Evolutionary conservation across 306 rosid genomes (phyloP).

Genomic region (Delonix regia): DNA sequence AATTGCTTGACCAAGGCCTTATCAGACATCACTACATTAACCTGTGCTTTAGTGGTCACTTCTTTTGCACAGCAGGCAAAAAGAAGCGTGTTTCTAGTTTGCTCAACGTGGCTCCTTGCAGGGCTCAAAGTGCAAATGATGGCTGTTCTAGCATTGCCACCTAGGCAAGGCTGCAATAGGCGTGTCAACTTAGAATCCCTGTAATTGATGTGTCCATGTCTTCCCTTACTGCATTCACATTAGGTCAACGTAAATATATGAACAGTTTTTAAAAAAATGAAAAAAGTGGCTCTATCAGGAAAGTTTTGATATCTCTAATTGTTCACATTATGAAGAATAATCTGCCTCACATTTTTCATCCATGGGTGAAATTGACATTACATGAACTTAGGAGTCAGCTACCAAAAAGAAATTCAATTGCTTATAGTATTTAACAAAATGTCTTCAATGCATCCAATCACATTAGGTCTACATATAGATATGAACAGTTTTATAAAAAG

Average conservation of each 20-base stretch:
- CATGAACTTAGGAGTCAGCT: slow-evolving; percentile 3
- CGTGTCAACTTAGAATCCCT: slow-evolving; percentile 98
- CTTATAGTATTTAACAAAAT: slow-evolving; percentile 1
- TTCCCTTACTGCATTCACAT: slow-evolving; percentile 80
- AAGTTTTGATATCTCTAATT: slow-evolving; percentile 21
- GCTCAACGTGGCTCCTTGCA: slow-evolving; percentile 94
- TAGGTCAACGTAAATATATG: slow-evolving; percentile 13
- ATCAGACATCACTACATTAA: slow-evolving; percentile 98
- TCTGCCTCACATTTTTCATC: not conserved
- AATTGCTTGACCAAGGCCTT: slow-evolving; percentile 97
- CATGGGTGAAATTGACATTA: slow-evolving; percentile 15
- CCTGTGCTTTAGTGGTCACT: slow-evolving; percentile 97
- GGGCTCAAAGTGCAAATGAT: slow-evolving; percentile 98
- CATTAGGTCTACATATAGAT: slow-evolving; percentile 6
- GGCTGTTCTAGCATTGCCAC: slow-evolving; percentile 99
- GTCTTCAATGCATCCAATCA: slow-evolving; percentile 63
- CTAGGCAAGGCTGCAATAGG: slow-evolving; percentile 93
- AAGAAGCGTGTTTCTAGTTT: slow-evolving; percentile 96
- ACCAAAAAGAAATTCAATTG: not conserved
- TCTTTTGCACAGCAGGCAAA: slow-evolving; percentile 99
- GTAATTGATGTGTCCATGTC: slow-evolving; percentile 89
- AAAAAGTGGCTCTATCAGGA: slow-evolving; percentile 4
- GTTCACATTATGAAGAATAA: slow-evolving; percentile 2
- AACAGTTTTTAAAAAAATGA: not conserved
- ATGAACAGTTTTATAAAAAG: slow-evolving; percentile 8